Evolutionary conservation across 768 basidiomycete species (phyloP), one percentile per base, ranked within the genome.

Genomic region (Leucogyrophana mollusca): DNA sequence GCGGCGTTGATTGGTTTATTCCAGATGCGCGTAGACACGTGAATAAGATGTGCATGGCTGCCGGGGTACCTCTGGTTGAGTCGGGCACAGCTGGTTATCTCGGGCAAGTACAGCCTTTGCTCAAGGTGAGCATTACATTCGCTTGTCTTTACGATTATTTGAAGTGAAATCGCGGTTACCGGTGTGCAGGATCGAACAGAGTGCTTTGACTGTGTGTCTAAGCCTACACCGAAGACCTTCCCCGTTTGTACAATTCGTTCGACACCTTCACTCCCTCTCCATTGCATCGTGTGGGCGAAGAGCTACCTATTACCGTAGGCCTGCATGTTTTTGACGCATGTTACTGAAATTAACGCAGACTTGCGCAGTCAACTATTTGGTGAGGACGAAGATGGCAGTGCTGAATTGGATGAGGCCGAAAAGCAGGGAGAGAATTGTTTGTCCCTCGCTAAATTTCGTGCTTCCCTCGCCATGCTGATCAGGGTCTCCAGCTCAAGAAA

Each of bases 281-380:
- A 99, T 58, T 99, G 95, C 59, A 97, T 99, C 40, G 94, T 97
- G 2, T 99, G 96, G 96, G 93, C 92, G 23, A 99, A 98, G 65
- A 94, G 83, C 47, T 98, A 98, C 71, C 82, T 99, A 10, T 79
- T 97, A 57, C 85, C 88, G 94, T 91, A 56, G 60, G 87, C 68
- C 10, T 10, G 22, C 9, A 9, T 3, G 16, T 20, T 17, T 5
- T n/a, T n/a, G n/a, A 30, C 4, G 22, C 36, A 17, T 22, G 6
- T 18, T 10, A 4, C 2, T 40, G 14, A 38, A n/a, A 0, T 21
- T 13, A 27, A 40, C 21, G 38, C 40, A 22, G 11, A 9, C 37
- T 32, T 9, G 56, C 32, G 20, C 54, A 96, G 94, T 14, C 94
- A 97, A 66, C 67, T 99, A 8, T 97, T 97, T 54, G 96, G 96